These are phyloP conservation scores for Nematodospora anomalae DNA, from an alignment of 1,139 yeast species.

Conservation along the genomic window DNA sequence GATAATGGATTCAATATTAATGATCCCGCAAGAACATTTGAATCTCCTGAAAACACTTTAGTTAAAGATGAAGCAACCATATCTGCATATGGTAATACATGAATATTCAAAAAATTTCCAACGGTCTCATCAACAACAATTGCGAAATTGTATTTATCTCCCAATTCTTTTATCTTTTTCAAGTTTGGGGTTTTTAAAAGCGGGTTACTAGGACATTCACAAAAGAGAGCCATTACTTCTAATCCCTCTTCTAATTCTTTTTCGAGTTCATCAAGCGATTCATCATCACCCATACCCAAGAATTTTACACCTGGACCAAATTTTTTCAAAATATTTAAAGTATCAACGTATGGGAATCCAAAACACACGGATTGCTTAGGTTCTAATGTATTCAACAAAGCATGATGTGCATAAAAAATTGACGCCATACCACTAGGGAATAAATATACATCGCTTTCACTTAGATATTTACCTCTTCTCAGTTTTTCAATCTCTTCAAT, in stretches of 20 bases:
- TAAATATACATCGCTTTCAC: conserved; percentile 71
- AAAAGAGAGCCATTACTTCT: conserved; percentile 68
- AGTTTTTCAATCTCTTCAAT: conserved; percentile 32
- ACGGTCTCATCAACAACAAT: conserved; percentile 92
- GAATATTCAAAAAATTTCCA: conserved; percentile 84
- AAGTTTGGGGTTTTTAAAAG: conserved; percentile 81
- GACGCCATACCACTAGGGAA: conserved; percentile 94
- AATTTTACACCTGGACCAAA: conserved; percentile 90
- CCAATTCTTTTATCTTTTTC: conserved; percentile 57
- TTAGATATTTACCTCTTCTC: conserved; percentile 34
- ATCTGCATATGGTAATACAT: conserved; percentile 80
- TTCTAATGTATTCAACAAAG: conserved; percentile 41
- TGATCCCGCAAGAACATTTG: conserved; percentile 95
- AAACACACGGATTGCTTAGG: conserved; percentile 75
- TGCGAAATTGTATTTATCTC: conserved; percentile 69
- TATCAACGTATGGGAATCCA: conserved; percentile 95
- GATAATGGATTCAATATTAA: conserved; percentile 74
- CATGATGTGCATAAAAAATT: conserved; percentile 78
- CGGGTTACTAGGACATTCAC: conserved; percentile 96
- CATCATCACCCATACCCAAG: conserved; percentile 80
- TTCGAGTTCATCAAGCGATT: conserved; percentile 67
- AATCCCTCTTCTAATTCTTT: conserved; percentile 56
- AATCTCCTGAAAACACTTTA: conserved; percentile 90
- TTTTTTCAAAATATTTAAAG: conserved; percentile 77
- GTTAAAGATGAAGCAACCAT: conserved; percentile 85